Evolutionary conservation across 2,329 filamentous ascomycete genomes (phyloP).

Genomic region (Phoma sp.): DNA sequence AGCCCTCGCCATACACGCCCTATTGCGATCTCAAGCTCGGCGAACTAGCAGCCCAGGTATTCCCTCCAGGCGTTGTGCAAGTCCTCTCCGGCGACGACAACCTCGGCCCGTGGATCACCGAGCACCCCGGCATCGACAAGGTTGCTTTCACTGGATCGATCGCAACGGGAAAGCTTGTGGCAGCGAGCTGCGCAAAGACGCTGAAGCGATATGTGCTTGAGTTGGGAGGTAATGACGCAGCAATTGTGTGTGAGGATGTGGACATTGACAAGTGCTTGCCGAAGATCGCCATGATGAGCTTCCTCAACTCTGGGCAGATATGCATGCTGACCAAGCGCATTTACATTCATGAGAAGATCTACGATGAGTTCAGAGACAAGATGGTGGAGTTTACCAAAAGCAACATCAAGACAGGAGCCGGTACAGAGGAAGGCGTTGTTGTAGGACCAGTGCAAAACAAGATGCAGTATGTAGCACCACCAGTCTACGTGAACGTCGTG

Average conservation of each 20-base stretch:
- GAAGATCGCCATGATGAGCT: slow-evolving; percentile 50
- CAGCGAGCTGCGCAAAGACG: slow-evolving; percentile 60
- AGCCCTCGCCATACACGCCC: slow-evolving; percentile 63
- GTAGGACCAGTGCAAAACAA: slow-evolving; percentile 43
- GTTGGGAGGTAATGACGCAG: slow-evolving; percentile 67
- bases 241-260: slow-evolving; percentile 63
- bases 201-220: slow-evolving; percentile 67
- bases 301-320: slow-evolving; percentile 64
- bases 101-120: slow-evolving; percentile 65
- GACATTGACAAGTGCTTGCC: slow-evolving; percentile 52
- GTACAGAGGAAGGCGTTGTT: slow-evolving; percentile 20
- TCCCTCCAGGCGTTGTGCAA: slow-evolving; percentile 68
- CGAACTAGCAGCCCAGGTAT: slow-evolving; percentile 63
- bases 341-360: slow-evolving; percentile 45
- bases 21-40: slow-evolving; percentile 65
- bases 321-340: slow-evolving; percentile 39
- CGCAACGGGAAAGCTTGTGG: slow-evolving; percentile 65
- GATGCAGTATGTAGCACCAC: slow-evolving; percentile 24
- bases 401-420: slow-evolving; percentile 44
- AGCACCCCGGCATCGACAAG: slow-evolving; percentile 65
- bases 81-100: slow-evolving; percentile 65
- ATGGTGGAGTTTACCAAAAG: slow-evolving; percentile 55
- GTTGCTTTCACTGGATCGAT: slow-evolving; percentile 69
- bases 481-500: neutral
- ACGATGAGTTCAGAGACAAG: slow-evolving; percentile 40